Conservation (phyloP, 345 rosid species). For the Boechera retrofracta region DNA sequence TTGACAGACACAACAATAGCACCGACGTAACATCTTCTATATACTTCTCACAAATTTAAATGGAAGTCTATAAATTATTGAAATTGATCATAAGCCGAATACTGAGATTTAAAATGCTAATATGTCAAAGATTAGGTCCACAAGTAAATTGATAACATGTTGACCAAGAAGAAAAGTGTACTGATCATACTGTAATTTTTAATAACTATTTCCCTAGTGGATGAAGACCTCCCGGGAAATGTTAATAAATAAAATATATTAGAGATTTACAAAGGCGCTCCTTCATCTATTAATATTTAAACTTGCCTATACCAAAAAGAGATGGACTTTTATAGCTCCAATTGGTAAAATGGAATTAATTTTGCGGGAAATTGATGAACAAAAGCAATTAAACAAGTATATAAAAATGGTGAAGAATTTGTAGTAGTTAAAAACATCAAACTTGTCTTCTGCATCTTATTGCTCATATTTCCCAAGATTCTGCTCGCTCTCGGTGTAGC, state of each 20-base stretch:
- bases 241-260: not conserved
- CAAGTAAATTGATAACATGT: slow-evolving; percentile 20
- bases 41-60: not conserved
- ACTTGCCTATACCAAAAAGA: slow-evolving; percentile 13
- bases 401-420: not conserved
- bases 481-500: not conserved
- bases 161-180: slow-evolving; percentile 33
- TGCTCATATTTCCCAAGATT: not conserved
- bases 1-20: slow-evolving; percentile 13
- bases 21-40: slow-evolving; percentile 36
- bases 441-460: not conserved
- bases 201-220: slow-evolving; percentile 18
- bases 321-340: slow-evolving; percentile 7
- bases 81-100: slow-evolving; percentile 6
- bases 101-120: not conserved
- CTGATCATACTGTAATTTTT: not conserved
- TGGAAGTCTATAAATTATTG: not conserved
- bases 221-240: slow-evolving; percentile 17
- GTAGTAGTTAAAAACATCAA: not conserved
- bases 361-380: not conserved
- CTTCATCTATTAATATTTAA: not conserved
- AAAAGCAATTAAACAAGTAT: not conserved
- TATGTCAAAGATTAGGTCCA: slow-evolving; percentile 36
- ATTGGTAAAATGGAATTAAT: not conserved
- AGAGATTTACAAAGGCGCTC: not conserved